Base-by-base conservation (phyloP, 2,329 filamentous ascomycete genomes). In the Fusarium veterinarium region DNA sequence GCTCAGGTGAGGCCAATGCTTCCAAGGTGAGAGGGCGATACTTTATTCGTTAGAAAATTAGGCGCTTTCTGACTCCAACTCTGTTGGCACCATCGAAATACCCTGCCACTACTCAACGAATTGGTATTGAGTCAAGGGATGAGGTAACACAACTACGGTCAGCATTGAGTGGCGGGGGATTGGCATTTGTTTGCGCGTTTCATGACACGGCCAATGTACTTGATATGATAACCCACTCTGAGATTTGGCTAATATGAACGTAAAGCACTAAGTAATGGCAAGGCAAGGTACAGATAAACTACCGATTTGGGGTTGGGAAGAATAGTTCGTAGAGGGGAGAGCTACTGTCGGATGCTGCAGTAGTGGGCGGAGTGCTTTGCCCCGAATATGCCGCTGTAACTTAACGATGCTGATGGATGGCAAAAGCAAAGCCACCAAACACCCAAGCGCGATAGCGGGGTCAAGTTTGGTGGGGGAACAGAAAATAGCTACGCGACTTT, bases 321-420 rank as follows among this genome's bases (percentile, higher is more conserved):
- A 57, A 23, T 49, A 65, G 71, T 74, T 72, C 71, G 65, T 64
- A 66, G 74, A 49, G 44, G 38, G 56, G 70, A 49, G 63, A 64
- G 63, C 74, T 76, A 75, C 69, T 76, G 71, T 66, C 69, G 73
- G 73, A 56, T 69, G 66, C 63, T 71, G 75, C 73, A 75, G 75
- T 77, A 76, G 75, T 41, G 71, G 72, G 71, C 69, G 68, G 71
- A 73, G 71, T 60, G 71, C 75, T 76, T 76, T 76, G 75, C 75
- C 71, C 75, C 75, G 73, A 76, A 52, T 64, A 49, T 42, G 60
- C 68, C 61, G 58, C 61, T 76, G 70, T 60, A 72, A 69, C 63
- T 48, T 35, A 28, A 57, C 40, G 41, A 35, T 33, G 16, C 30
- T 51, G 12, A 51, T 57, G 53, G 52, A 60, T 69, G 46, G 65